phyloP scores from a whole-genome alignment of 441 rosid species.

The Populus hybrid region DNA sequence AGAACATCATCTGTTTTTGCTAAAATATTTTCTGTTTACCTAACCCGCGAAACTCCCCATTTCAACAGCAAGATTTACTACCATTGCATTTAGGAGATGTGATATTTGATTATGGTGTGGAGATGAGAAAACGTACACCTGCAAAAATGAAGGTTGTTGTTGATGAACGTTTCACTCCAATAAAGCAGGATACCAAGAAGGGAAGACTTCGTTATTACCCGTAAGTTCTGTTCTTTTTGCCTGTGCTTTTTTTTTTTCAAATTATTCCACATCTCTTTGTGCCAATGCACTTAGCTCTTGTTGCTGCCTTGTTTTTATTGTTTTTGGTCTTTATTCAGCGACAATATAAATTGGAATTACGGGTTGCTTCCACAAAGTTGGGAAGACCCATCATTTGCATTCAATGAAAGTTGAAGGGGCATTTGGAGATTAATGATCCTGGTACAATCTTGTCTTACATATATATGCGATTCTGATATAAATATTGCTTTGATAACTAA shows the following conservation, averaged over 20 bases:
- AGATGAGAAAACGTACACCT: slow-evolving; percentile 84
- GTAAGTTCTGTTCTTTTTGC: slow-evolving; percentile 39
- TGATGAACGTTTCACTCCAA: slow-evolving; percentile 84
- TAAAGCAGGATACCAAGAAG: slow-evolving; percentile 93
- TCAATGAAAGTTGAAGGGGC: slow-evolving; percentile 83
- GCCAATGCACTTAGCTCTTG: not conserved
- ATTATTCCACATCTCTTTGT: not conserved
- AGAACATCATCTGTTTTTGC: not conserved
- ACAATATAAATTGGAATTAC: slow-evolving; percentile 93
- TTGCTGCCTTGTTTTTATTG: not conserved
- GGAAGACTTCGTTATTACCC: slow-evolving; percentile 88
- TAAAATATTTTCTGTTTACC: not conserved
- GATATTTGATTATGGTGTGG: slow-evolving; percentile 75
- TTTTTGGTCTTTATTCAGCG: slow-evolving; percentile 34
- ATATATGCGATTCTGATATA: not conserved
- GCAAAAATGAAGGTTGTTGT: slow-evolving; percentile 98
- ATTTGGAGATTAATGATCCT: slow-evolving; percentile 91
- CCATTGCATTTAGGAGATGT: slow-evolving; percentile 86
- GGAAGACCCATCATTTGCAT: slow-evolving; percentile 86
- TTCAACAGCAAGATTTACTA: not conserved
- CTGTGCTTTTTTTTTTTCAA: not conserved
- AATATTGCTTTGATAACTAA: not conserved
- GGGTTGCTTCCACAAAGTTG: slow-evolving; percentile 98
- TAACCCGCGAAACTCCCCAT: not conserved
- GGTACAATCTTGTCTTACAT: slow-evolving; percentile 33